Evolutionary conservation across 768 basidiomycete species (phyloP).

Genomic region (Pisolithus marmoratus): DNA sequence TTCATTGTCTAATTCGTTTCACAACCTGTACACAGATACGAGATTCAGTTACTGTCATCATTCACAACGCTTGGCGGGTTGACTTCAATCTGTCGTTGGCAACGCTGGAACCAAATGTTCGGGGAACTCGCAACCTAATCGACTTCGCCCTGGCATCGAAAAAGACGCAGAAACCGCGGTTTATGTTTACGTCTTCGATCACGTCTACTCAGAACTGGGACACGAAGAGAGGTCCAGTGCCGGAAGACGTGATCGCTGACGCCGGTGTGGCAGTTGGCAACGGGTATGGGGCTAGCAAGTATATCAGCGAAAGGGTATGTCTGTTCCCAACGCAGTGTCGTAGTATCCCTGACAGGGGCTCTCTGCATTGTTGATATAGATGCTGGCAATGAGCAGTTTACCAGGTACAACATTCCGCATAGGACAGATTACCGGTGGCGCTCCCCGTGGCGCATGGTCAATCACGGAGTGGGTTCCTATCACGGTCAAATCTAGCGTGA

Average conservation of each 20-base stretch:
- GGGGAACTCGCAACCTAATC: constrained; percentile 41
- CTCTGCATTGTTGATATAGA: constrained; percentile 7
- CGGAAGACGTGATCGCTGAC: constrained; percentile 27
- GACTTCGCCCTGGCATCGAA: constrained; percentile 30
- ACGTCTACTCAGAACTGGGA: constrained; percentile 20
- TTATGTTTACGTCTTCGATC: constrained; percentile 39
- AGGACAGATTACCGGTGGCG: constrained; percentile 33
- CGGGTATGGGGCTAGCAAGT: constrained; percentile 35
- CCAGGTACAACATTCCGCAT: constrained; percentile 29
- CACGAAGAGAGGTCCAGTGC: constrained; percentile 14
- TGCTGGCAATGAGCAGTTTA: constrained; percentile 29
- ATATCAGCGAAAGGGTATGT: constrained; percentile 17
- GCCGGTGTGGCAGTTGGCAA: constrained; percentile 24
- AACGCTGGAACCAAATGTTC: constrained; percentile 47
- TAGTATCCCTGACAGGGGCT: neutral
- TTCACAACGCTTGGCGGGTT: constrained; percentile 45
- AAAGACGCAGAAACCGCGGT: constrained; percentile 20
- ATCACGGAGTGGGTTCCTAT: constrained; percentile 33
- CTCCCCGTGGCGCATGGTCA: constrained; percentile 32
- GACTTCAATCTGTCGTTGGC: constrained; percentile 46
- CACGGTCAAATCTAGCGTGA: constrained; percentile 30
- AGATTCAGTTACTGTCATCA: constrained; percentile 28
- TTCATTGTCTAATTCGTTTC: constrained; percentile 7
- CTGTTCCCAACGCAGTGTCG: constrained; percentile 2
- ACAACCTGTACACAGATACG: constrained; percentile 21